These are phyloP conservation scores for Gyromitra esculenta DNA, from an alignment of 2,329 filamentous ascomycete species.

Conservation along the genomic window DNA sequence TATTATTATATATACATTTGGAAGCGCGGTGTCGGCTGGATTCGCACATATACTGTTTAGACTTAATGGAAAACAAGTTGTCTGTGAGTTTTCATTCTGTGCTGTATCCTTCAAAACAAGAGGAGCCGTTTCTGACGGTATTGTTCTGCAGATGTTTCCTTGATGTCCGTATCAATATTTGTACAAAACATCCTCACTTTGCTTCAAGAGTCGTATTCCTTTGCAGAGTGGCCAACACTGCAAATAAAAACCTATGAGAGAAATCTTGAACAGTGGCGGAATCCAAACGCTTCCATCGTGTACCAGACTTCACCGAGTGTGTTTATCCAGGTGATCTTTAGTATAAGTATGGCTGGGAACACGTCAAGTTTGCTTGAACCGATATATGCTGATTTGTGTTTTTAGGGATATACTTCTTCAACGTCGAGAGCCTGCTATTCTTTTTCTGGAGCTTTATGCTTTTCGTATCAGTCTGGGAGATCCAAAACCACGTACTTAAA, in stretches of 20 bases:
- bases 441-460: constrained; percentile 53
- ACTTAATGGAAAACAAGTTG: constrained; percentile 51
- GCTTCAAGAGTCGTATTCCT: constrained; percentile 36
- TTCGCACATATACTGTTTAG: constrained; percentile 52
- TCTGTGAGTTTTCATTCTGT: constrained; percentile 37
- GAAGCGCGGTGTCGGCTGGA: constrained; percentile 44
- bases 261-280: constrained; percentile 41
- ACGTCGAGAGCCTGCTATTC: constrained; percentile 51
- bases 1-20: constrained; percentile 48
- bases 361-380: neutral
- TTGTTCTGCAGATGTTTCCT: constrained; percentile 47
- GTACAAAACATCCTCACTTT: constrained; percentile 50
- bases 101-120: neutral
- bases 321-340: constrained; percentile 35
- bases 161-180: constrained; percentile 52
- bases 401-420: constrained; percentile 51
- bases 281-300: constrained; percentile 37
- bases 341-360: constrained; percentile 32
- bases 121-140: constrained; percentile 3
- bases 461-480: constrained; percentile 51
- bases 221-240: constrained; percentile 35
- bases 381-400: constrained; percentile 22
- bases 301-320: constrained; percentile 42
- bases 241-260: constrained; percentile 29
- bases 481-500: constrained; percentile 36